Evolutionary conservation across 2,329 filamentous ascomycete genomes (phyloP).

Genomic region (Elsinoe perseae): DNA sequence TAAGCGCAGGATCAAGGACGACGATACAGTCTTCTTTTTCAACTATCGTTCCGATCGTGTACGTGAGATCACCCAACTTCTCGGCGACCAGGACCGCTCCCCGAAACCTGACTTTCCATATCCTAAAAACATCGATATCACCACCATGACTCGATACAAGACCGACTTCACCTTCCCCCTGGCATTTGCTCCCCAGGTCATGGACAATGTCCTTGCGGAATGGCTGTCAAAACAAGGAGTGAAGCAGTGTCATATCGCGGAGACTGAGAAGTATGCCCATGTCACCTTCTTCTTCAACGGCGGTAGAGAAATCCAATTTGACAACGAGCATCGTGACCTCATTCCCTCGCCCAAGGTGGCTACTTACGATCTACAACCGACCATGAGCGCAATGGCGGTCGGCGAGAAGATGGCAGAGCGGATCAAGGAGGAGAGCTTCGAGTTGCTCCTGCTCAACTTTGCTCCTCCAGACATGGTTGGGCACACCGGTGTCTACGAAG

Average conservation of each 20-base stretch:
- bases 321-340: conserved; percentile 84
- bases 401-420: conserved; percentile 85
- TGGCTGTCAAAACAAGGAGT: conserved; percentile 84
- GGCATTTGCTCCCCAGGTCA: conserved; percentile 88
- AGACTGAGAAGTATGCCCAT: conserved; percentile 99
- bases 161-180: conserved; percentile 83
- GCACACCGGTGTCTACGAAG: conserved; percentile 95
- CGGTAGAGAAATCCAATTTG: conserved; percentile 92
- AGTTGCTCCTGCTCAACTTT: conserved; percentile 99
- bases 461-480: conserved; percentile 99
- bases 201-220: conserved; percentile 97
- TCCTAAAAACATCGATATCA: conserved; percentile 77
- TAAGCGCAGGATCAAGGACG: conserved; percentile 78
- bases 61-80: conserved; percentile 87
- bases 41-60: conserved; percentile 99
- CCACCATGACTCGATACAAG: conserved; percentile 99
- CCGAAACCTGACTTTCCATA: conserved; percentile 86
- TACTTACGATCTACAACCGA: conserved; percentile 89
- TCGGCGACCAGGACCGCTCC: conserved; percentile 87
- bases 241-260: conserved; percentile 91
- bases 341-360: conserved; percentile 91
- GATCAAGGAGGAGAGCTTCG: conserved; percentile 75
- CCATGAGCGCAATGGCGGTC: conserved; percentile 90
- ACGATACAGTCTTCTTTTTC: conserved; percentile 98
- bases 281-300: conserved; percentile 99